Evolutionary conservation across 805 yeast genomes (phyloP), one percentile per base, ranked within the genome.

Genomic region (Pichia kluyveri): DNA sequence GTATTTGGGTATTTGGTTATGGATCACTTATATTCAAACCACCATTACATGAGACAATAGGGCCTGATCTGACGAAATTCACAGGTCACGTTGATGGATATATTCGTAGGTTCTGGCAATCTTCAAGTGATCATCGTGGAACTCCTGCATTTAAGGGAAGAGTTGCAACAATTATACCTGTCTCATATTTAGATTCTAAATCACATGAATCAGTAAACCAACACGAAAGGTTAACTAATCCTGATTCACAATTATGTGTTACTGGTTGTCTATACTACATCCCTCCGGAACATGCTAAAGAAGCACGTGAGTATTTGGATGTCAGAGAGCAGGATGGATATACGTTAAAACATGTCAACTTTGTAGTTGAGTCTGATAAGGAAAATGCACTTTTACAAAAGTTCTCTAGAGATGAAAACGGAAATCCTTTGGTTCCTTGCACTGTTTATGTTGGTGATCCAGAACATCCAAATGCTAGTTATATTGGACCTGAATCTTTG

Each of bases 311-410:
- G 15, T 83, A 87, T 55, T 70, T 90, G 44, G 95, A 90, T 56
- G 72, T 78, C 14, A 71, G 98, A 47, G 98, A 90, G 57, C 89
- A 88, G 62, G 89, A 88, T 59, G 98, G 97, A 0, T 90, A 90
- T 63, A 71, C 87, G 0, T 69, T 79, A 2, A 87, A 85, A 53
- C 65, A 71, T 12, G 37, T 34, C 15, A 34, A 34, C 6, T 34
- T 34, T 15, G 37, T 34, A 14, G 37, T 34, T 7, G 37, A 34
- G 7, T 15, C 37, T 2, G 37, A 34, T 34, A 34, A 8, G 17
- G 37, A 15, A 14, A 34, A 60, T 34, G 48, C 47, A 4, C 54
- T 65, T 0, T 47, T 71, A 31, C 43, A 55, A 5, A 48, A 44
- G 3, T 55, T 72, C 8, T 68, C 71, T 2, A 38, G 43, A 12